phyloP scores from a whole-genome alignment of 768 basidiomycete genomes.

The Paxillus ammoniavirescens region DNA sequence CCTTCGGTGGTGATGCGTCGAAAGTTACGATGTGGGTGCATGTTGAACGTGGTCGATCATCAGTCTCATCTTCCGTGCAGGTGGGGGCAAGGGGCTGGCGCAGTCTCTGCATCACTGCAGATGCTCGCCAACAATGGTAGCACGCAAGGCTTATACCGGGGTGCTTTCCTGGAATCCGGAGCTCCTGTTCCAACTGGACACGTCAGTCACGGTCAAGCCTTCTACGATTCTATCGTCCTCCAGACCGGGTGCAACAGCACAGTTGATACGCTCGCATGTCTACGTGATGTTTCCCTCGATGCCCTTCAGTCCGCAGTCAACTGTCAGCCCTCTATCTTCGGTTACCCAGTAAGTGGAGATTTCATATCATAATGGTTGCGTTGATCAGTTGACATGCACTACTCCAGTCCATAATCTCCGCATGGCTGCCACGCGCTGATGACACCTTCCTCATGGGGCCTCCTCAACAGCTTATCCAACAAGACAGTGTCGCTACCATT shows the following conservation, averaged over 20 bases:
- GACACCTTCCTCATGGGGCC: slow-evolving; percentile 47
- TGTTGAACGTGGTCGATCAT: background rate
- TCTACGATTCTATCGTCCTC: slow-evolving; percentile 43
- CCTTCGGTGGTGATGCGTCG: slow-evolving; percentile 63
- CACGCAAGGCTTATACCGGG: slow-evolving; percentile 46
- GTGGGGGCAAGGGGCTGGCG: slow-evolving; percentile 59
- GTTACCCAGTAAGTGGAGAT: slow-evolving; percentile 37
- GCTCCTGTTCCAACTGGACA: slow-evolving; percentile 44
- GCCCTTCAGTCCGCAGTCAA: slow-evolving; percentile 40
- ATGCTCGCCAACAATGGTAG: slow-evolving; percentile 48
- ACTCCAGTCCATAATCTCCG: slow-evolving; percentile 40
- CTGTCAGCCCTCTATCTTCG: slow-evolving; percentile 36
- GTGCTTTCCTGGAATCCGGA: slow-evolving; percentile 51
- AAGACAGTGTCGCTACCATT: slow-evolving; percentile 46
- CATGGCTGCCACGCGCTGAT: slow-evolving; percentile 51
- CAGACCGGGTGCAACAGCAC: slow-evolving; percentile 40
- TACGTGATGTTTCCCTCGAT: slow-evolving; percentile 37
- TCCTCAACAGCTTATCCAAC: slow-evolving; percentile 40
- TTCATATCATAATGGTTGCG: background rate
- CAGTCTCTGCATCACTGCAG: slow-evolving; percentile 51
- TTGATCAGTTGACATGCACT: background rate
- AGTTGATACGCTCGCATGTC: slow-evolving; percentile 40
- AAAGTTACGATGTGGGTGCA: slow-evolving; percentile 55
- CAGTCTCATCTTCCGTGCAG: slow-evolving; percentile 28
- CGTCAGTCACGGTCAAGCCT: slow-evolving; percentile 40